These are phyloP conservation scores for Lophiotrema nucula DNA, from an alignment of 495 filamentous ascomycete genomes.

Conservation along the genomic window DNA sequence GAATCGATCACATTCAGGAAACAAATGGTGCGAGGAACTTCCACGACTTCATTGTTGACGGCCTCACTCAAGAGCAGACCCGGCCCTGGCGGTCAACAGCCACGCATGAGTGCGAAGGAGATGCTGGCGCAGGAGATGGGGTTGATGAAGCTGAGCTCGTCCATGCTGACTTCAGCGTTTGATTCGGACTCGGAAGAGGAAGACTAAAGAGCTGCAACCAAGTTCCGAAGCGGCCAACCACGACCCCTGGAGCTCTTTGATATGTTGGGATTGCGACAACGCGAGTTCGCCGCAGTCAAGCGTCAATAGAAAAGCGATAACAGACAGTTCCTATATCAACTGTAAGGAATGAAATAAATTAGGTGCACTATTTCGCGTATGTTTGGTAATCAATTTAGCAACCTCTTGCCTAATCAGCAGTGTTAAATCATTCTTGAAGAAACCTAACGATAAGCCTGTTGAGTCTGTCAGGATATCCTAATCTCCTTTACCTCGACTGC, in stretches of 20 bases:
- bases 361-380: background rate
- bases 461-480: too few species aligned
- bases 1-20: conserved; percentile 9
- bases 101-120: background rate
- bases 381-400: background rate
- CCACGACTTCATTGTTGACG: conserved; percentile 5
- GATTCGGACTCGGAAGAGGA: conserved; percentile 14
- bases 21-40: background rate
- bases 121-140: background rate
- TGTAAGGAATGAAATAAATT: too few species aligned
- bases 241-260: too few species aligned
- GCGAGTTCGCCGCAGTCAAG: too few species aligned
- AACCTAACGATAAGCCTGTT: too few species aligned
- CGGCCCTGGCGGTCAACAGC: background rate
- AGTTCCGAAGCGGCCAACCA: too few species aligned
- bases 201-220: background rate
- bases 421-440: too few species aligned
- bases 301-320: too few species aligned
- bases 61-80: conserved; percentile 5
- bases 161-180: conserved; percentile 7
- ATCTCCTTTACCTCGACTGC: too few species aligned
- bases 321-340: too few species aligned
- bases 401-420: too few species aligned
- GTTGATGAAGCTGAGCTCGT: background rate
- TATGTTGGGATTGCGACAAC: too few species aligned